phyloP scores from a whole-genome alignment of 2,329 filamentous ascomycete species.

The Pestalotiopsis sp. region DNA sequence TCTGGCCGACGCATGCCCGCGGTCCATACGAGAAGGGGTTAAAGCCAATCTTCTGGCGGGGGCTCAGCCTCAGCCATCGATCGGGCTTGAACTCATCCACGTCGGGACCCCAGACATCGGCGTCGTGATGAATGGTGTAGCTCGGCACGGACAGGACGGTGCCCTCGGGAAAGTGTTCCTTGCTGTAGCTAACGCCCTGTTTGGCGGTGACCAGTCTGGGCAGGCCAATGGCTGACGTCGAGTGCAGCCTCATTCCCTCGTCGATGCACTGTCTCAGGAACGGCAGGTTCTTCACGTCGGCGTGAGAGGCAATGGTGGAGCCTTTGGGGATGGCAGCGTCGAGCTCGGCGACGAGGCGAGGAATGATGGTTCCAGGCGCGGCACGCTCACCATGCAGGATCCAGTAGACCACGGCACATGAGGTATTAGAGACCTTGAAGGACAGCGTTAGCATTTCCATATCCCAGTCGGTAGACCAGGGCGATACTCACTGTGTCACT shows the following conservation, averaged over 20 bases:
- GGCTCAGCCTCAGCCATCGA: slow-evolving; percentile 10
- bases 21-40: slow-evolving; percentile 12
- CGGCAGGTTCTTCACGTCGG: slow-evolving; percentile 7
- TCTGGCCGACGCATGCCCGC: slow-evolving; percentile 12
- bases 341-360: slow-evolving; percentile 4
- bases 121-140: slow-evolving; percentile 13
- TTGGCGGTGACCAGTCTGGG: slow-evolving; percentile 4
- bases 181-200: background rate
- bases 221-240: slow-evolving; percentile 6
- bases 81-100: slow-evolving; percentile 13
- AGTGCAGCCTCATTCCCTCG: slow-evolving; percentile 13
- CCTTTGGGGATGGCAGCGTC: slow-evolving; percentile 8
- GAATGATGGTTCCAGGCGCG: slow-evolving; percentile 1
- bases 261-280: slow-evolving; percentile 13
- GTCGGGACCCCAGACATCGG: slow-evolving; percentile 12
- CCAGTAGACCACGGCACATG: slow-evolving; percentile 12
- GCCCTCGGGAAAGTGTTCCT: slow-evolving; percentile 11
- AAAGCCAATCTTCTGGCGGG: slow-evolving; percentile 6
- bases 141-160: slow-evolving; percentile 11
- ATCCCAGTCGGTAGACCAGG: too few relatives aligned
- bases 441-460: background rate
- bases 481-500: background rate
- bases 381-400: slow-evolving; percentile 6
- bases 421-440: slow-evolving; percentile 1
- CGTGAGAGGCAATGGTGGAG: slow-evolving; percentile 2